phyloP scores from a whole-genome alignment of 2,329 filamentous ascomycete species.

The Pestalotiopsis sp. region DNA sequence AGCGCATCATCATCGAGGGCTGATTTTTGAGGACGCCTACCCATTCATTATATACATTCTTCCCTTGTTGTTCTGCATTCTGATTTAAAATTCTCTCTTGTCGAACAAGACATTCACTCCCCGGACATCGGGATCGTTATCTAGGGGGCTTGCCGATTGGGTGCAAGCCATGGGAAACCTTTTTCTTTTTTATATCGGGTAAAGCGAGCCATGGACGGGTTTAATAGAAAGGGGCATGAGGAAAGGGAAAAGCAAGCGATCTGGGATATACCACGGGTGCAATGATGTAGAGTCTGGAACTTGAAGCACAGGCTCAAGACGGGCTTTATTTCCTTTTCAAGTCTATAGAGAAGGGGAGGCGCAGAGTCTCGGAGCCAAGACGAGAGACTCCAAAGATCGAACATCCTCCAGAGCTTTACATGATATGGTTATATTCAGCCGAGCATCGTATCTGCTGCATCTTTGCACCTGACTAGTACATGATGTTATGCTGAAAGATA shows the following conservation, averaged over 20 bases:
- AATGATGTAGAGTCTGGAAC: slow-evolving; percentile 3
- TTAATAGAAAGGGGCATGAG: neutral
- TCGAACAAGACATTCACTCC: too few relatives aligned
- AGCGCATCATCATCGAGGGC: slow-evolving; percentile 55
- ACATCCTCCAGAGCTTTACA: neutral
- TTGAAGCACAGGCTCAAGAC: neutral
- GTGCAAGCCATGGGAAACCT: neutral
- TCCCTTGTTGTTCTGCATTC: neutral
- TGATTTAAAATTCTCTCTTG: neutral
- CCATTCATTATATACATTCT: neutral
- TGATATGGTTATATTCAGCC: slow-evolving; percentile 1
- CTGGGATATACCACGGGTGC: slow-evolving; percentile 8
- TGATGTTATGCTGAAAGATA: slow-evolving; percentile 26
- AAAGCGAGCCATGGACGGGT: neutral
- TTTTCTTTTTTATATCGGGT: neutral
- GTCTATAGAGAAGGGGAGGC: neutral
- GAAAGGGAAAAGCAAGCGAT: slow-evolving; percentile 3
- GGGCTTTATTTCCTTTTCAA: neutral
- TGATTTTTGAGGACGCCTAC: slow-evolving; percentile 18
- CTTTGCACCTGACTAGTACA: slow-evolving; percentile 15
- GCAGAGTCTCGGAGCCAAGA: too few relatives aligned
- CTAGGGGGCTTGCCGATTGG: neutral
- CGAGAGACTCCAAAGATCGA: neutral
- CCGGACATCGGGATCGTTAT: neutral
- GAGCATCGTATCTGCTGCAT: neutral